A percentile compares a stretch with the other conserved stretches of the same genome.
Evolutionary conservation across 345 rosid genomes (phyloP).

Genomic region (Luvunga scandens): DNA sequence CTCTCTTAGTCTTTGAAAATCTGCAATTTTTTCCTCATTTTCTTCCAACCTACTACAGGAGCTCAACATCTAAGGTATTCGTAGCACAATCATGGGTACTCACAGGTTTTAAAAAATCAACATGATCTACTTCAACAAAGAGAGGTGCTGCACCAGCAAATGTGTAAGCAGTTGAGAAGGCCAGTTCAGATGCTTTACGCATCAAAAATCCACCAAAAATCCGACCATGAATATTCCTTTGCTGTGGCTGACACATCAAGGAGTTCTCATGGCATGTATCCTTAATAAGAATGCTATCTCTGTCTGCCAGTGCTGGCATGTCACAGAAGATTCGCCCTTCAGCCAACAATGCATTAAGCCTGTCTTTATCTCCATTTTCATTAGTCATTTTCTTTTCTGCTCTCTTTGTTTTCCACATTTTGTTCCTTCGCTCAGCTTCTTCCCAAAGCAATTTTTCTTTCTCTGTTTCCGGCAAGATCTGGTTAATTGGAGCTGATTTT

Average conservation of each 20-base stretch:
- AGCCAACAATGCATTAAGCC: constrained; percentile 58
- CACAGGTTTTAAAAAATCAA: constrained; percentile 82
- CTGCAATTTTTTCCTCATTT: no score
- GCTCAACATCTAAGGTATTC: background rate
- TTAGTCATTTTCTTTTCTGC: constrained; percentile 31
- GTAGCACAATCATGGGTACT: constrained; percentile 25
- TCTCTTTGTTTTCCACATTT: constrained; percentile 56
- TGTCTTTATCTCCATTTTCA: constrained; percentile 38
- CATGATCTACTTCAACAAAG: constrained; percentile 83
- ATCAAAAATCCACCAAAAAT: constrained; percentile 88
- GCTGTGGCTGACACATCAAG: constrained; percentile 85
- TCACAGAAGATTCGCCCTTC: constrained; percentile 82
- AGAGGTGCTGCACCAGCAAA: constrained; percentile 81
- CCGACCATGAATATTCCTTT: constrained; percentile 80
- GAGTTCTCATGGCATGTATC: constrained; percentile 69
- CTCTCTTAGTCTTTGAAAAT: background rate
- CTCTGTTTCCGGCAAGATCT: constrained; percentile 59
- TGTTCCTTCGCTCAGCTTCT: constrained; percentile 83
- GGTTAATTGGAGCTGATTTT: constrained; percentile 74
- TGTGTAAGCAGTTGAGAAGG: constrained; percentile 79
- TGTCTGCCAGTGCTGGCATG: constrained; percentile 92
- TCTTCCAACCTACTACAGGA: background rate
- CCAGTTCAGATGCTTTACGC: constrained; percentile 83
- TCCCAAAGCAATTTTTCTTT: constrained; percentile 66
- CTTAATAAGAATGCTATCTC: constrained; percentile 77